A percentile compares a stretch with the other conserved stretches of the same genome.
Evolutionary conservation across 1,139 yeast species (phyloP).

Genomic region (Sugiyamaella sp.): DNA sequence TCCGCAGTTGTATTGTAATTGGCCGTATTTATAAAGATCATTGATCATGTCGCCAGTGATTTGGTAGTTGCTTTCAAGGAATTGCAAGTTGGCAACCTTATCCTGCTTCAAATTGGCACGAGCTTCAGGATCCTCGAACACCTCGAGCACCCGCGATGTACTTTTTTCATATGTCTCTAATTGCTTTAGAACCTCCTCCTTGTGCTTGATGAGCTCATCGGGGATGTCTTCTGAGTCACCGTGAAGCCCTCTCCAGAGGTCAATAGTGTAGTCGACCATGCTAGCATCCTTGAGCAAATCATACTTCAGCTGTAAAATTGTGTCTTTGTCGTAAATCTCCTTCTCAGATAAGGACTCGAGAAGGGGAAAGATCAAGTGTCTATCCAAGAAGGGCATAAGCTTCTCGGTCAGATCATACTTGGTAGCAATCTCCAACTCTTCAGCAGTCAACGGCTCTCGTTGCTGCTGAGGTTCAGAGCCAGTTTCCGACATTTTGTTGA

Average conservation of each 20-base stretch:
- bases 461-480: slow-evolving; percentile 9
- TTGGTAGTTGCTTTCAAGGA: slow-evolving; percentile 49
- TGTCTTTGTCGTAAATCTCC: slow-evolving; percentile 49
- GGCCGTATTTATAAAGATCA: slow-evolving; percentile 57
- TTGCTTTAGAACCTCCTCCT: slow-evolving; percentile 46
- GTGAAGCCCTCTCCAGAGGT: slow-evolving; percentile 48
- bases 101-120: slow-evolving; percentile 53
- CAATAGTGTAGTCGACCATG: slow-evolving; percentile 54
- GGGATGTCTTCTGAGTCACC: slow-evolving; percentile 46
- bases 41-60: slow-evolving; percentile 54
- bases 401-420: slow-evolving; percentile 55
- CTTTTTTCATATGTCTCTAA: slow-evolving; percentile 48
- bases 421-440: slow-evolving; percentile 31
- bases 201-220: slow-evolving; percentile 45
- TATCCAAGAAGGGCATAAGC: slow-evolving; percentile 58
- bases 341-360: slow-evolving; percentile 52
- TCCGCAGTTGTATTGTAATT: slow-evolving; percentile 62
- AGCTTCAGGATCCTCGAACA: slow-evolving; percentile 54
- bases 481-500: slow-evolving; percentile 10
- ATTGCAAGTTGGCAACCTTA: slow-evolving; percentile 53
- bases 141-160: slow-evolving; percentile 51
- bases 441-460: slow-evolving; percentile 22
- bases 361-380: slow-evolving; percentile 58
- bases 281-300: slow-evolving; percentile 58
- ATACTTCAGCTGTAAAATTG: slow-evolving; percentile 51